Evolutionary conservation across 2,329 filamentous ascomycete species (phyloP).

Genomic region (Epichloe bromicola): DNA sequence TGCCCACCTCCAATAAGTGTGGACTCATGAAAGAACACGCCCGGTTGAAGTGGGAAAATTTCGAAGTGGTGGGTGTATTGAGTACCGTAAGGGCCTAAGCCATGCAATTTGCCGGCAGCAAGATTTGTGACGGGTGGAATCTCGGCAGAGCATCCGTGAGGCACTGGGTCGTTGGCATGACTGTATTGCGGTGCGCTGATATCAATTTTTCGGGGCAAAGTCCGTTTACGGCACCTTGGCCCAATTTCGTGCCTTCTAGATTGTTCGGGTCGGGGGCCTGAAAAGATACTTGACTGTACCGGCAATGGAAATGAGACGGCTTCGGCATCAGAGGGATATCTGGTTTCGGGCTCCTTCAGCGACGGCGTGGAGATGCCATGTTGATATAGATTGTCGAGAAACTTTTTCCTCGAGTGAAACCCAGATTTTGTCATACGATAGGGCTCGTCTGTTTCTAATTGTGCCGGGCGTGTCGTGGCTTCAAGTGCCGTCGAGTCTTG

Average conservation of each 20-base stretch:
- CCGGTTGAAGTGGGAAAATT: slow-evolving; percentile 41
- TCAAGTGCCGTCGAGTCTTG: not conserved
- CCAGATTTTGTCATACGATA: slow-evolving; percentile 20
- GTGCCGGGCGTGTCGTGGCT: slow-evolving; percentile 30
- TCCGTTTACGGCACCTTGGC: slow-evolving; percentile 30
- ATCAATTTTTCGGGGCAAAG: slow-evolving; percentile 32
- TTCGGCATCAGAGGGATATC: not conserved
- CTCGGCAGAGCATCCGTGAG: slow-evolving; percentile 3
- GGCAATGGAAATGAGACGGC: not conserved
- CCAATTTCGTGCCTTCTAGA: not conserved
- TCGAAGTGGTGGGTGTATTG: slow-evolving; percentile 51
- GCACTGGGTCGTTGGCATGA: slow-evolving; percentile 40
- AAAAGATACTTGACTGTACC: not conserved
- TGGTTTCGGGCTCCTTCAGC: not conserved
- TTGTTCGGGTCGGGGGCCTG: not conserved
- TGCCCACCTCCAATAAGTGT: slow-evolving; percentile 44
- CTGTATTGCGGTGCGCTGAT: slow-evolving; percentile 37
- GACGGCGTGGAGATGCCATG: slow-evolving; percentile 12
- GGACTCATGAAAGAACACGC: slow-evolving; percentile 45
- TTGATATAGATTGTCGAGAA: slow-evolving; percentile 42
- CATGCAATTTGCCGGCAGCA: slow-evolving; percentile 25
- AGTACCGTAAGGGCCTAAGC: slow-evolving; percentile 47
- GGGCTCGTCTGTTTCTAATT: slow-evolving; percentile 37
- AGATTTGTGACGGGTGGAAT: slow-evolving; percentile 6
- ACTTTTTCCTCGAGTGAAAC: slow-evolving; percentile 39